Base-by-base conservation (phyloP, 495 filamentous ascomycete genomes). In the Aspergillus olivimuriae region DNA sequence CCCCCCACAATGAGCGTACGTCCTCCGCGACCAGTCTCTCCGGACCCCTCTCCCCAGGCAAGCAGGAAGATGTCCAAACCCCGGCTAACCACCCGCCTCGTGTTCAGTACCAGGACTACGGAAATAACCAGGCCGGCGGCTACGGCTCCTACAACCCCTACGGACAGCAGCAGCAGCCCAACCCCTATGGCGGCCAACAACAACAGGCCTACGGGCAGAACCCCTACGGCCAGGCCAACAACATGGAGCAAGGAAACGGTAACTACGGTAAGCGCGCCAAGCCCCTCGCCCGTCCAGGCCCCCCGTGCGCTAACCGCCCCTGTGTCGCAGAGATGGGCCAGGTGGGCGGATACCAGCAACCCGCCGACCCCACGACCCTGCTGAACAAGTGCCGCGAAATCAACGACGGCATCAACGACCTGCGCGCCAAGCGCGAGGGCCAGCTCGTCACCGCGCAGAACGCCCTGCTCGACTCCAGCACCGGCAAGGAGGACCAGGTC, bases 331-430 rank as follows among this genome's bases (percentile, higher is more conserved):
- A 87, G 63, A 83, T 87, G 82, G 61, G 63, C 31, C 69, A 80
- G 19, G 63, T 86, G 52, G 78, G 22, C 11, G 40, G 39, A 16
- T 20, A 78, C 19, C 55, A 66, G 15, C 58, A 64, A 34, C 63
- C 68, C 44, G 62, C 65, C 43, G 81, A 83, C 48, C 79, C 86
- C 17, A 88, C 83, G 54, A 75, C 77, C 31, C 81, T 94, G 53
- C 74, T 96, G 35, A 84, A 92, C 64, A 84, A 94, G 58, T 88
- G 87, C 69, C 73, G 76, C 16, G 78, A 83, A 31, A 83, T 95
- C 64, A 81, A 84, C 63, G 72, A 75, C 38, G 84, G 78, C 26
- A 85, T 96, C 49, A 34, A 41, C n/a, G 64, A 66, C 34, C 46
- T 74, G 39, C 48, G 47, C 31, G 47, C 50, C 34, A 72, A 71